These are phyloP conservation scores for Omphalotus olearius DNA, from an alignment of 1,284 basidiomycete species.

Conservation along the genomic window DNA sequence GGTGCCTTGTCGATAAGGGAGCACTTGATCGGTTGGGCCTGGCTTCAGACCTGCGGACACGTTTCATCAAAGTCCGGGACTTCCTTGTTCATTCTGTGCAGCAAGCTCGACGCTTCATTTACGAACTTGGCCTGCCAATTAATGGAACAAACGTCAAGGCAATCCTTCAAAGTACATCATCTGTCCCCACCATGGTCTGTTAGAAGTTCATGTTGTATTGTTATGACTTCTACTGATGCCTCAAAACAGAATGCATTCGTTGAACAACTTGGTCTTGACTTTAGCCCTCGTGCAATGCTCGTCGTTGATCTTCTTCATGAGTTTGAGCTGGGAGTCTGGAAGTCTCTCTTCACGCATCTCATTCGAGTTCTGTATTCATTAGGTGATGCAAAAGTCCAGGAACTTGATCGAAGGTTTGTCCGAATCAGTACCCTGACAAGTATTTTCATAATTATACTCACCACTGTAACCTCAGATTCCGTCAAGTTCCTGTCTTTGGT, in stretches of 20 bases:
- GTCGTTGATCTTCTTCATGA: conserved; percentile 34
- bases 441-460: conserved; percentile 10
- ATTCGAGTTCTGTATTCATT: conserved; percentile 26
- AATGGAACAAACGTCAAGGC: neutral
- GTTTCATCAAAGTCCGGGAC: neutral
- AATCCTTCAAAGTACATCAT: neutral
- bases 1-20: conserved; percentile 22
- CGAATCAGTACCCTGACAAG: neutral
- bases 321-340: conserved; percentile 35
- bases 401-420: conserved; percentile 6
- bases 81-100: neutral
- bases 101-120: conserved; percentile 20
- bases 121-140: conserved; percentile 17
- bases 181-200: conserved; percentile 5
- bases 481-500: conserved; percentile 23
- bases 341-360: conserved; percentile 28
- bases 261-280: conserved; percentile 18
- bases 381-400: conserved; percentile 4
- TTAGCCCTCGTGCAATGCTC: conserved; percentile 27
- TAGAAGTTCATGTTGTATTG: neutral
- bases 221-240: no score
- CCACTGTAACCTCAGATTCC: conserved; percentile 19
- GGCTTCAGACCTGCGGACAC: neutral
- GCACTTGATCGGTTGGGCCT: conserved; percentile 13
- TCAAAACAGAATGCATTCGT: conserved; percentile 31